Conservation (phyloP, 2,329 filamentous ascomycete genomes). For the Colletotrichum liaoningense region DNA sequence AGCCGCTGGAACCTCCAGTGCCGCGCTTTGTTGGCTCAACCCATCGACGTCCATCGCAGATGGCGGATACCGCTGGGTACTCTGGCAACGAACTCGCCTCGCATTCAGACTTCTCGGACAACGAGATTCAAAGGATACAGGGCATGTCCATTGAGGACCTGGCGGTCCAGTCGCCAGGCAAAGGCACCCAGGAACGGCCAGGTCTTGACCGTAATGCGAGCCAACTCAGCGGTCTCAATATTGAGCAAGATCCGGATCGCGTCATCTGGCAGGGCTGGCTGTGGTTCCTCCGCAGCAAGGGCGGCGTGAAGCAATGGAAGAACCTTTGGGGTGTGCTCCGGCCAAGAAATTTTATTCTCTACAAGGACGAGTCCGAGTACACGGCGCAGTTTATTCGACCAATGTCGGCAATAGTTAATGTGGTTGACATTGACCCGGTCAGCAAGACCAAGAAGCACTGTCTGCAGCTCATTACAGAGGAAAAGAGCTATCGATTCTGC, state of each 20-base stretch:
- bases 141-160: constrained; percentile 65
- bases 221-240: constrained; percentile 68
- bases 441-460: constrained; percentile 88
- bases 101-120: constrained; percentile 89
- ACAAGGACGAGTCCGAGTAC: constrained; percentile 94
- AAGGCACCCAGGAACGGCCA: constrained; percentile 39
- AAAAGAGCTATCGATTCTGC: constrained; percentile 84
- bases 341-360: constrained; percentile 85
- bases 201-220: constrained; percentile 65
- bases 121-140: constrained; percentile 60
- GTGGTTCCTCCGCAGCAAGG: constrained; percentile 83
- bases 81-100: constrained; percentile 78
- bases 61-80: constrained; percentile 71
- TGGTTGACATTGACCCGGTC: constrained; percentile 90
- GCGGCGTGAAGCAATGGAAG: constrained; percentile 92
- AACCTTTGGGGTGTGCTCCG: constrained; percentile 93
- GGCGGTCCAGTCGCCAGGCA: constrained; percentile 50
- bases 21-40: constrained; percentile 47
- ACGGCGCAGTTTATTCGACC: constrained; percentile 85
- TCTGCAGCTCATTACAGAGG: constrained; percentile 93
- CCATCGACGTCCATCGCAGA: constrained; percentile 68
- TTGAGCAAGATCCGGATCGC: constrained; percentile 80
- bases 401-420: constrained; percentile 84
- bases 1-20: constrained; percentile 58
- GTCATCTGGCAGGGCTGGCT: constrained; percentile 96